Conservation (phyloP, 495 filamentous ascomycete species). For the Lasiosphaeria miniovina region DNA sequence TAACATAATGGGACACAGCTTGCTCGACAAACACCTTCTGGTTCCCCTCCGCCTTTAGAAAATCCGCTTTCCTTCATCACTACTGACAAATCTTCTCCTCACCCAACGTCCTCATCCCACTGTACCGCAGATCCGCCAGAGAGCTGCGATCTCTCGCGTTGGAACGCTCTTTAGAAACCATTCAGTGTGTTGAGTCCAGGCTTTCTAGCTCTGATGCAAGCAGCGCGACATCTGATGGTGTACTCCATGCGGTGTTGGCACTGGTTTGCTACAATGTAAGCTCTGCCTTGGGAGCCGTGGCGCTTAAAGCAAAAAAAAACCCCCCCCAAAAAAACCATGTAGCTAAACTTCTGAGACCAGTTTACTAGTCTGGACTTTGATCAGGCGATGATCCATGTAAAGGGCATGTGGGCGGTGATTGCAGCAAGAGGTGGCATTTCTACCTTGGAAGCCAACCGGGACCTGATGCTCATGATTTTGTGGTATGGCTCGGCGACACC, state of each 20-base stretch:
- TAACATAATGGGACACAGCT: background rate
- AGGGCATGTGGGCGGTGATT: constrained; percentile 4
- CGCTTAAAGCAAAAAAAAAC: background rate
- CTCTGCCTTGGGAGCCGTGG: background rate
- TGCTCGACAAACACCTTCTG: constrained; percentile 5
- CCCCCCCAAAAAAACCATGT: no score
- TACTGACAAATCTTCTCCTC: background rate
- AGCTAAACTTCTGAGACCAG: background rate
- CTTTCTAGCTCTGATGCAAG: background rate
- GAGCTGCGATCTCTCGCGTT: background rate
- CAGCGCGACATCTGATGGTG: background rate
- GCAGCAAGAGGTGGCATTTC: background rate
- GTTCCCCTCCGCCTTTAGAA: constrained; percentile 3
- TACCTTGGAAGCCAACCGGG: background rate
- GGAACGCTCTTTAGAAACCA: constrained; percentile 3
- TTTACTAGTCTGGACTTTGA: constrained; percentile 5
- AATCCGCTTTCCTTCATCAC: constrained; percentile 3
- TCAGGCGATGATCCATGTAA: constrained; percentile 1
- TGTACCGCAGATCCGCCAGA: constrained; percentile 1
- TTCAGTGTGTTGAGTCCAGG: constrained; percentile 1
- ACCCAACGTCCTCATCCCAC: background rate
- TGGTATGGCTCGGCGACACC: background rate
- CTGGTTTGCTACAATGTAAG: constrained; percentile 7
- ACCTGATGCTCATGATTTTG: constrained; percentile 5
- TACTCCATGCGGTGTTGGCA: constrained; percentile 1